Evolutionary conservation across 805 yeast genomes (phyloP), one percentile per base, ranked within the genome.

Genomic region (Cephaloascus fragrans): DNA sequence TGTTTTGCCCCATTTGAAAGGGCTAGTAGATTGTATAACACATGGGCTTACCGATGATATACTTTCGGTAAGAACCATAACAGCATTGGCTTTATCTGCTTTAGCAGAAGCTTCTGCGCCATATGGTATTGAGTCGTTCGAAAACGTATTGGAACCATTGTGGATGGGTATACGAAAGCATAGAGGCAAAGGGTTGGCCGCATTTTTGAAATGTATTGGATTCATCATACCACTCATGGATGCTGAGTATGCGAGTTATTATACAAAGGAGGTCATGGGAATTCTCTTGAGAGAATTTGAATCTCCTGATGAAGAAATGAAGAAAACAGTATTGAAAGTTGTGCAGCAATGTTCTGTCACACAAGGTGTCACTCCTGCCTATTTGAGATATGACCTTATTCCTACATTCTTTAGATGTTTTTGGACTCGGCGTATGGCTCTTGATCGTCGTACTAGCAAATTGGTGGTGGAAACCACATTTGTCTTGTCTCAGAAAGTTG

Each of bases 291-390:
- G 93, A 39, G 95, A 89, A 56, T 84, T 87, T 48, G 56, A 64
- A 28, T 75, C 94, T 1, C 88, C 93, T 0, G 96, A 87, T 51
- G 95, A 84, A 44, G 96, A 88, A 37, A 83, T 89, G 90, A 77
- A 76, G 49, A 73, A 73, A 42, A 73, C 88, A 0, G 82, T 89
- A 3, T 56, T 93, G 42, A 62, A 69, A 23, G 84, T 85, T 5
- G 61, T 89, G 23, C 80, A 73, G 39, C 79, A 73, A 43, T 75
- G 93, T 47, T 76, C 86, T 12, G 57, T 73, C 1, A 66, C 83
- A 1, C 78, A 73, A 10, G 75, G 76, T 10, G 67, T 85, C 12
- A 69, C 78, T 10, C 65, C 62, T 14, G 57, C 57, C 19, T 76
- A 73, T 44, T 52, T 80, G 19, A 60, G 64, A 34, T 68, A 64